phyloP scores from a whole-genome alignment of 352 stramenopile species.

The Saprolegnia diclina region DNA sequence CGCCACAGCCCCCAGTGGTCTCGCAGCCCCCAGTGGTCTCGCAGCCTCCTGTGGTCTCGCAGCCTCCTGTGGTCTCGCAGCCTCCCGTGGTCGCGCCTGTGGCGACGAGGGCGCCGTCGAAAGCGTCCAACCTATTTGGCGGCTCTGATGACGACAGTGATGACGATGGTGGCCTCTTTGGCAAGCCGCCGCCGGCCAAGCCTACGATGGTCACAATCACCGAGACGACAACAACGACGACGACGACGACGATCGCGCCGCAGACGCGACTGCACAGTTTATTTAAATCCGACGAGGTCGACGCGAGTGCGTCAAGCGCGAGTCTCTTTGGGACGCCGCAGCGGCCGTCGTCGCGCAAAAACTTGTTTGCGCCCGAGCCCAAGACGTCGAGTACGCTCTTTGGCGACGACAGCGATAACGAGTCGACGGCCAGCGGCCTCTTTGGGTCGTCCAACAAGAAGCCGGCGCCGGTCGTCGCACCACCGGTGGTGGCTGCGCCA shows the following conservation, averaged over 20 bases:
- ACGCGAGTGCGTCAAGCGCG: constrained; percentile 8
- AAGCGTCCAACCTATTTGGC: constrained; percentile 20
- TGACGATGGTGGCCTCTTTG: constrained; percentile 59
- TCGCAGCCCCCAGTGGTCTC: background rate
- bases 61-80: background rate
- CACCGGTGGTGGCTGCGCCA: background rate
- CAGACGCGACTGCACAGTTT: constrained; percentile 23
- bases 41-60: background rate
- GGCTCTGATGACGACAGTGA: constrained; percentile 61
- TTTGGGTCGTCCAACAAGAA: constrained; percentile 3
- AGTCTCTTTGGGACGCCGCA: constrained; percentile 15
- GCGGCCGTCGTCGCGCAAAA: constrained; percentile 18
- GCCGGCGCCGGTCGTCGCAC: background rate
- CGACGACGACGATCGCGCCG: constrained; percentile 10
- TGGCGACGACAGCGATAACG: constrained; percentile 21
- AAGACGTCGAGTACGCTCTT: constrained; percentile 1
- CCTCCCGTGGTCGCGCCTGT: background rate
- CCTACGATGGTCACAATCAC: constrained; percentile 16
- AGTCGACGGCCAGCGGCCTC: constrained; percentile 16
- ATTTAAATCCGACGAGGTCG: constrained; percentile 11
- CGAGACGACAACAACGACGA: constrained; percentile 16
- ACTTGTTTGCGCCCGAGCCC: constrained; percentile 7
- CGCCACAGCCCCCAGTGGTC: background rate
- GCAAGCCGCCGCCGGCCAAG: constrained; percentile 19
- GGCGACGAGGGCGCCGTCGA: background rate